Evolutionary conservation across 495 filamentous ascomycete species (phyloP).

Genomic region (Hypoxylon cercidicola): DNA sequence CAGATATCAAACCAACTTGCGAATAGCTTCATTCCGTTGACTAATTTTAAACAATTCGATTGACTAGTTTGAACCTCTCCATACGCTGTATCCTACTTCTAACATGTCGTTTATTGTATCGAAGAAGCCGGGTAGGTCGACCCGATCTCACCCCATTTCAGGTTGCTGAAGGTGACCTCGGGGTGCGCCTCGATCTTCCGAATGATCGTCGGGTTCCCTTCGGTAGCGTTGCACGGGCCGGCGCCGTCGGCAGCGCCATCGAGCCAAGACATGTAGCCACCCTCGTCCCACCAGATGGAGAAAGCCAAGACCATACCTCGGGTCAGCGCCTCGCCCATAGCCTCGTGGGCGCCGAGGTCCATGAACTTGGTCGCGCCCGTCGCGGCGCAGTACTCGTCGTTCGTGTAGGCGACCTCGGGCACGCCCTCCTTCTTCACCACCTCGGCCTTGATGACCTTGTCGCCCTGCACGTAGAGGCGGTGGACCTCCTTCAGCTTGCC

Average conservation of each 20-base stretch:
- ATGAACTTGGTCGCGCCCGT: conserved; percentile 64
- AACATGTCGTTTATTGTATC: conserved; percentile 22
- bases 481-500: conserved; percentile 66
- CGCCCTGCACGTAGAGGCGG: conserved; percentile 70
- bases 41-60: no score
- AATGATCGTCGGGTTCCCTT: conserved; percentile 62
- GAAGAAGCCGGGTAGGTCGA: conserved; percentile 56
- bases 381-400: conserved; percentile 65
- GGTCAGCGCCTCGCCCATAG: conserved; percentile 67
- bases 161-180: conserved; percentile 69
- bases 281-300: conserved; percentile 70
- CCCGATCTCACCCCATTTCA: conserved; percentile 72
- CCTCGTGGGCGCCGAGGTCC: conserved; percentile 64
- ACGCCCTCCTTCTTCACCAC: conserved; percentile 57
- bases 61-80: no score
- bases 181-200: conserved; percentile 56
- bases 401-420: conserved; percentile 62
- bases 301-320: conserved; percentile 75
- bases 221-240: conserved; percentile 69
- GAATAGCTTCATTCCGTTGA: no score
- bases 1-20: no score
- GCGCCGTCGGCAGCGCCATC: conserved; percentile 60
- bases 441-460: conserved; percentile 60
- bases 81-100: no score
- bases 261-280: conserved; percentile 72